These are phyloP conservation scores for Stachybotrys echinatus DNA, from an alignment of 2,329 filamentous ascomycete genomes.

Conservation along the genomic window DNA sequence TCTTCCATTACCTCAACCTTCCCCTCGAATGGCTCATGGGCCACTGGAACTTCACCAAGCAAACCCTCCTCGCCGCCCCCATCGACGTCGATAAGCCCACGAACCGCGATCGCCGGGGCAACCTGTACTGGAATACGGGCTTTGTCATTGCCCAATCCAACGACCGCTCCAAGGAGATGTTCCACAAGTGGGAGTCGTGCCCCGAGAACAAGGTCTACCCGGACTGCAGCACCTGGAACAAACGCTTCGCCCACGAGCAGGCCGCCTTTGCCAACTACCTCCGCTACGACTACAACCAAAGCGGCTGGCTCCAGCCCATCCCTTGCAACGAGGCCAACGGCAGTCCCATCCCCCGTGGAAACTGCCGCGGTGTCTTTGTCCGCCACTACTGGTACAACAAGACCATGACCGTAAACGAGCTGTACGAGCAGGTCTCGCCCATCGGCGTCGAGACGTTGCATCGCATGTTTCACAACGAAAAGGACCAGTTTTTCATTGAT, in stretches of 20 bases:
- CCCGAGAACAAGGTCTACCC: constrained; percentile 24
- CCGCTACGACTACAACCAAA: constrained; percentile 27
- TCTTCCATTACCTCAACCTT: constrained; percentile 30
- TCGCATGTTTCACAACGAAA: not conserved
- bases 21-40: constrained; percentile 36
- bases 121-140: constrained; percentile 38
- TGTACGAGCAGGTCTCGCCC: not conserved
- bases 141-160: constrained; percentile 45
- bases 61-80: constrained; percentile 29
- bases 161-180: constrained; percentile 33
- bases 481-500: not conserved
- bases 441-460: not conserved
- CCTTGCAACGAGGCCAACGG: constrained; percentile 33
- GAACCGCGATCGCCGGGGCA: constrained; percentile 27
- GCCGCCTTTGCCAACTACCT: constrained; percentile 30
- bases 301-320: constrained; percentile 21
- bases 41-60: constrained; percentile 29
- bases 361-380: constrained; percentile 28
- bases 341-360: constrained; percentile 22
- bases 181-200: constrained; percentile 37
- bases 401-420: constrained; percentile 5
- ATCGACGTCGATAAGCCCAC: constrained; percentile 22
- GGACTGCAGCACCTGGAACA: constrained; percentile 21
- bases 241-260: constrained; percentile 26
- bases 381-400: constrained; percentile 32